Conservation (phyloP, 1,139 yeast genomes). For the Candida tetrigidarum region DNA sequence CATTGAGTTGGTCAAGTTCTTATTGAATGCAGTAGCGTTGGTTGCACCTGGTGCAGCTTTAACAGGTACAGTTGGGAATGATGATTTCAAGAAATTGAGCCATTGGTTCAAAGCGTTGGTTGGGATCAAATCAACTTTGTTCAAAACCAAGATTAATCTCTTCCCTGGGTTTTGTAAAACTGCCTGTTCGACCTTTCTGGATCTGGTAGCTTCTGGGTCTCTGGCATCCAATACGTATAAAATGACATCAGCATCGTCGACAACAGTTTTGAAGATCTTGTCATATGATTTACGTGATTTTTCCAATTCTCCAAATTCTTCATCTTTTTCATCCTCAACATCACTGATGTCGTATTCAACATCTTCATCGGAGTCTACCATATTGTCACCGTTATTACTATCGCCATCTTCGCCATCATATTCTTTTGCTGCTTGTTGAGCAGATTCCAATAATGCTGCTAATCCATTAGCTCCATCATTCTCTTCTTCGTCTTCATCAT, state of each 20-base stretch:
- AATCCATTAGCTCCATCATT: conserved; percentile 62
- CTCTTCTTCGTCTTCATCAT: conserved; percentile 31
- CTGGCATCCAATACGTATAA: conserved; percentile 95
- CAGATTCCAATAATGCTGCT: conserved; percentile 87
- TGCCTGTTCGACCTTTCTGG: conserved; percentile 88
- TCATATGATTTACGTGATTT: conserved; percentile 93
- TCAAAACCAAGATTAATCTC: conserved; percentile 81
- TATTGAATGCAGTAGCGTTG: conserved; percentile 71
- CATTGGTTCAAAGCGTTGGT: conserved; percentile 81
- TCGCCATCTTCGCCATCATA: conserved; percentile 59
- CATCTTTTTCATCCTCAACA: conserved; percentile 48
- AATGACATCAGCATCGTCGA: conserved; percentile 88
- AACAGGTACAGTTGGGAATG: conserved; percentile 92
- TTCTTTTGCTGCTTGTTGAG: conserved; percentile 80
- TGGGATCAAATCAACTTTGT: conserved; percentile 93
- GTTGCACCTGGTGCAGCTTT: conserved; percentile 62
- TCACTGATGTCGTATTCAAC: conserved; percentile 54
- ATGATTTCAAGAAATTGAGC: conserved; percentile 76
- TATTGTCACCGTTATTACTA: conserved; percentile 38
- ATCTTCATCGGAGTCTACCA: conserved; percentile 46
- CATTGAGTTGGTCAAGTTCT: conserved; percentile 69
- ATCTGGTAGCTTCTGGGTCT: conserved; percentile 95
- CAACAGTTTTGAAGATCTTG: conserved; percentile 79
- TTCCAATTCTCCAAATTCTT: conserved; percentile 49
- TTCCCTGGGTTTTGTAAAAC: conserved; percentile 78